phyloP scores from a whole-genome alignment of 176 grass and related monocot genomes.

The Triticum turgidum region DNA sequence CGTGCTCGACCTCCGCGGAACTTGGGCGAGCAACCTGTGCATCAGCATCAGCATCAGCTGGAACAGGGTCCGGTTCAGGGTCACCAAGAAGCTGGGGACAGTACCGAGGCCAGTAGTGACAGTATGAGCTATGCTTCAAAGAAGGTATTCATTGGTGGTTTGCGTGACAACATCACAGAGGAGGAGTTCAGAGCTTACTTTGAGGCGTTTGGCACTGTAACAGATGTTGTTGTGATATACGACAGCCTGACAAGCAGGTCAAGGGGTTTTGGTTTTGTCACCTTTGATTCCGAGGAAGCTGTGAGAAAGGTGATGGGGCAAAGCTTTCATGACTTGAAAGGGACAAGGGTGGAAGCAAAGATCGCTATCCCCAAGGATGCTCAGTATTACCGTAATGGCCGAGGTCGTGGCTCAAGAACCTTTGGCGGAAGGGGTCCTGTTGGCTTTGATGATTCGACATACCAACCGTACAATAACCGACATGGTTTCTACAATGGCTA shows the following conservation, averaged over 20 bases:
- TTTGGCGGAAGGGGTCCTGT: slow-evolving; percentile 32
- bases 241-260: slow-evolving; percentile 60
- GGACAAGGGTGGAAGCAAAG: slow-evolving; percentile 69
- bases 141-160: slow-evolving; percentile 85
- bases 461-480: slow-evolving; percentile 33
- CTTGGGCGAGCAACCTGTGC: slow-evolving; percentile 14
- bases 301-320: slow-evolving; percentile 56
- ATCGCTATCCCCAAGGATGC: slow-evolving; percentile 73
- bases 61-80: slow-evolving; percentile 29
- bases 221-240: slow-evolving; percentile 75
- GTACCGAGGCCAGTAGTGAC: not conserved
- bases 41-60: slow-evolving; percentile 24
- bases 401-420: slow-evolving; percentile 23
- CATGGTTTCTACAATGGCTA: slow-evolving; percentile 39
- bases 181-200: slow-evolving; percentile 65
- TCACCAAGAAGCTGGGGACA: slow-evolving; percentile 17
- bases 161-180: slow-evolving; percentile 59
- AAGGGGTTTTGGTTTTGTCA: slow-evolving; percentile 84
- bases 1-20: slow-evolving; percentile 44
- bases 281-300: slow-evolving; percentile 64
- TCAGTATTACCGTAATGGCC: slow-evolving; percentile 27
- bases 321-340: slow-evolving; percentile 64
- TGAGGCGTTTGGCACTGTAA: slow-evolving; percentile 72
- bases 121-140: slow-evolving; percentile 40
- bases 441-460: slow-evolving; percentile 28